Base-by-base conservation (phyloP, 768 basidiomycete genomes). In the Kockovaella imperatae region DNA sequence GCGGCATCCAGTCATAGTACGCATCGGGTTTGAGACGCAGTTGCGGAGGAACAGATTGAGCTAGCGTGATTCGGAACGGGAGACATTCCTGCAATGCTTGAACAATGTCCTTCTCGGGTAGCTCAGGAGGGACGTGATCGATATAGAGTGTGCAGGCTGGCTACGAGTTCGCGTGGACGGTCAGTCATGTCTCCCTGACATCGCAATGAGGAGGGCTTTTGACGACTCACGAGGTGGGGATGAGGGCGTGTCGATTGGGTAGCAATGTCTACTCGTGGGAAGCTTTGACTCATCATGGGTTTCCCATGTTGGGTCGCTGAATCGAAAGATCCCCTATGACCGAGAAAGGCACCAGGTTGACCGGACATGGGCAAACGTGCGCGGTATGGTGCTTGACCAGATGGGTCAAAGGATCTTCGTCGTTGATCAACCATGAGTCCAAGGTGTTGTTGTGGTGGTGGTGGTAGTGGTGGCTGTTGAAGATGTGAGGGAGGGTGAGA, bases 1-100 rank as follows among this genome's bases (percentile, higher is more conserved):
- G 53, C 5, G 48, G 44, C 62, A 64, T 64, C 62, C 62, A 64
- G 30, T 58, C 56, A 34, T 64, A 64, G 30, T 52, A 54, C 26
- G 38, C 48, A 38, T 64, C 50, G 3, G 62, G 62, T 42, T 50
- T 46, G 7, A 59, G 41, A 13, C 62, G 21, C 17, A 36, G 44
- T 10, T 50, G 40, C 2, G 39, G 28, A 2, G 39, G 32, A 11
- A 64, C 57, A 17, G 52, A 41, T 10, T 34, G 31, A 3, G 25
- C 29, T 21, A 64, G 46, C 23, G 54, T 53, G 53, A 64, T 53
- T 36, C 49, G 40, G 24, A 60, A 35, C 4, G 62, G 62, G 14
- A 58, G 36, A 35, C 59, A 64, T 3, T 56, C 59, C n/a, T 36
- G 36, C 3, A 64, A 24, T 8, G 55, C 50, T 20, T 58, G 43